Conservation (phyloP, 192 early-diverging fungal species). For the Thamnidium elegans region DNA sequence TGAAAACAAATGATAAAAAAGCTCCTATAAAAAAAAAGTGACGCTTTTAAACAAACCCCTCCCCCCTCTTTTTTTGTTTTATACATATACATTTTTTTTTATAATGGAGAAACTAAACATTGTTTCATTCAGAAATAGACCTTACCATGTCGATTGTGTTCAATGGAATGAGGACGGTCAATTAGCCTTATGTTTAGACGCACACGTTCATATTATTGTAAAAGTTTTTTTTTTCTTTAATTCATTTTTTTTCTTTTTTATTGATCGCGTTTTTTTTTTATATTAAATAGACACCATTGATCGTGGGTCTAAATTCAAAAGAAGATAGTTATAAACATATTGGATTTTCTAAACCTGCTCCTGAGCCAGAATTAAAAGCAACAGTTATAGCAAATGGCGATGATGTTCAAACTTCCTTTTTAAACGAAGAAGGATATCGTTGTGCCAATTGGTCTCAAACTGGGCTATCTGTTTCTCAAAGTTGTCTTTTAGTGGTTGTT, state of each 20-base stretch:
- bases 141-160: not conserved
- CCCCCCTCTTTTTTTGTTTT: too few species aligned
- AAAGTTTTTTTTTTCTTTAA: not conserved
- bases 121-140: not conserved
- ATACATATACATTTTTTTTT: not conserved
- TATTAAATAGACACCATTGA: constrained; percentile 7
- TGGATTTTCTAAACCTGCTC: not conserved
- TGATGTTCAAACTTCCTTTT: not conserved
- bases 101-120: not conserved
- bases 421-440: constrained; percentile 5
- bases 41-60: not conserved
- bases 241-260: too few species aligned
- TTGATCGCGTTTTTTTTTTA: not conserved
- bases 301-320: not conserved
- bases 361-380: not conserved
- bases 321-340: constrained; percentile 1
- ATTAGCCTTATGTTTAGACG: constrained; percentile 1
- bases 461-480: not conserved
- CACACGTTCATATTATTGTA: constrained; percentile 12
- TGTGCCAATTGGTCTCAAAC: not conserved
- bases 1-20: too few species aligned
- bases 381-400: not conserved
- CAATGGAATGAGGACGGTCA: constrained; percentile 3
- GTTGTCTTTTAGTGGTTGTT: constrained; percentile 7
- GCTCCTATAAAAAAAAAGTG: constrained; percentile 1